A percentile compares a stretch with the other conserved stretches of the same genome.
phyloP scores from a whole-genome alignment of 169 alveolate species.

The Cryptosporidium sp. region DNA sequence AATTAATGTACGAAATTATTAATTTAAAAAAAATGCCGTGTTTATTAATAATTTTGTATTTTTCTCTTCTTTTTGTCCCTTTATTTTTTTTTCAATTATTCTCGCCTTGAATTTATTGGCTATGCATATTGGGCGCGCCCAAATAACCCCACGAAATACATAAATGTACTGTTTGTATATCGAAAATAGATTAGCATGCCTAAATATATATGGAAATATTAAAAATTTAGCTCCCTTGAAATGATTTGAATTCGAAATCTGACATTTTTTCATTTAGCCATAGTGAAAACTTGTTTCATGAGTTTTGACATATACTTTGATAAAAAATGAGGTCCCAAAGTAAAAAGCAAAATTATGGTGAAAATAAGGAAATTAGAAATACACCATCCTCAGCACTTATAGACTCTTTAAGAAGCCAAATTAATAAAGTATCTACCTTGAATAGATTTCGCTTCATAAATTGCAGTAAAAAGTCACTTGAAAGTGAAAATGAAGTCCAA shows the following conservation, averaged over 20 bases:
- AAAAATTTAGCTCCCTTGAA: background rate
- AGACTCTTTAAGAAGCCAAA: slow-evolving; percentile 36
- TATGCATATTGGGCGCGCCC: slow-evolving; percentile 17
- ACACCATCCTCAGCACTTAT: slow-evolving; percentile 1
- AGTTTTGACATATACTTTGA: background rate
- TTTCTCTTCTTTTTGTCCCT: background rate
- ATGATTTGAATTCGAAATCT: background rate
- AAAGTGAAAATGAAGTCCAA: slow-evolving; percentile 5
- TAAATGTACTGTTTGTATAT: background rate
- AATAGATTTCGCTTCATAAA: slow-evolving; percentile 14
- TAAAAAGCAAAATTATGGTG: background rate
- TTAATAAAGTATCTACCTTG: slow-evolving; percentile 22
- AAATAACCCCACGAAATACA: slow-evolving; percentile 1
- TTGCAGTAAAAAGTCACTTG: background rate
- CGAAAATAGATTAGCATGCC: background rate
- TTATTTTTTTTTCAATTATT: background rate
- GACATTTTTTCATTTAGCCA: background rate
- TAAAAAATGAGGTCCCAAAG: background rate
- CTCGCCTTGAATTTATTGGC: background rate
- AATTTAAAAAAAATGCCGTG: background rate
- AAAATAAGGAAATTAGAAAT: background rate
- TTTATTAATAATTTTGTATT: background rate
- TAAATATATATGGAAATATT: background rate
- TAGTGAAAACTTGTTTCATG: background rate
- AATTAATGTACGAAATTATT: background rate